Base-by-base conservation (phyloP, 805 yeast species). In the Metahyphopichia silvanorum region DNA sequence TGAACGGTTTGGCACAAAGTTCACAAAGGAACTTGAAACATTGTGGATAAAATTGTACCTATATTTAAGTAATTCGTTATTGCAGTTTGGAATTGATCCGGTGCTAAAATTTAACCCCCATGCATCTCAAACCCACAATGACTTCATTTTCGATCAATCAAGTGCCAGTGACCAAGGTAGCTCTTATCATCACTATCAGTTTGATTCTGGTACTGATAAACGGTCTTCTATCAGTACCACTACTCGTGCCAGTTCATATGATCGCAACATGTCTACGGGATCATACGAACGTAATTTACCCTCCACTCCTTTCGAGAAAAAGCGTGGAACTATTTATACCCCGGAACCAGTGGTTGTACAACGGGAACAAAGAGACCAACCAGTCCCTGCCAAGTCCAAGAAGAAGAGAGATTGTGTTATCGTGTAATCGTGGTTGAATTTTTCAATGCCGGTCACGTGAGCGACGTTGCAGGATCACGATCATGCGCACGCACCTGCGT, bases 11-110 rank as follows among this genome's bases (percentile, higher is more conserved):
- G 69, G 70, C 9, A 42, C 33, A 3, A 55, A 63, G 13, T 81
- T 81, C 51, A 70, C 79, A 10, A 54, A 74, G 15, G 83, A 79
- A 42, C 52, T 81, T 25, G 88, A 82, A 48, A 69, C 76, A 36
- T 73, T 79, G 35, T 83, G 91, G 89, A 74, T 82, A 34, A 75
- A 79, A 46, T 60, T 83, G 15, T 83, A 80, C 58, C 63, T 80
- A 36, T 83, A 77, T 51, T 57, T 83, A 43, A 79, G 88, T 17
- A 82, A 83, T 54, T 71, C 82, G 15, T 69, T 83, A 27, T 48
- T 82, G 13, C 82, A 79, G 49, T 74, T 74, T 36, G 82, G 81
- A 22, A 60, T 71, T 25, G 81, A 76, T 42, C 80, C 81, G 3
- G 43, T 59, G 9, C 39, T 58, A 31, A 48, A 43, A 29, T 33